Evolutionary conservation across 2,329 filamentous ascomycete species (phyloP).

Genomic region (Magnaporthales sp.): DNA sequence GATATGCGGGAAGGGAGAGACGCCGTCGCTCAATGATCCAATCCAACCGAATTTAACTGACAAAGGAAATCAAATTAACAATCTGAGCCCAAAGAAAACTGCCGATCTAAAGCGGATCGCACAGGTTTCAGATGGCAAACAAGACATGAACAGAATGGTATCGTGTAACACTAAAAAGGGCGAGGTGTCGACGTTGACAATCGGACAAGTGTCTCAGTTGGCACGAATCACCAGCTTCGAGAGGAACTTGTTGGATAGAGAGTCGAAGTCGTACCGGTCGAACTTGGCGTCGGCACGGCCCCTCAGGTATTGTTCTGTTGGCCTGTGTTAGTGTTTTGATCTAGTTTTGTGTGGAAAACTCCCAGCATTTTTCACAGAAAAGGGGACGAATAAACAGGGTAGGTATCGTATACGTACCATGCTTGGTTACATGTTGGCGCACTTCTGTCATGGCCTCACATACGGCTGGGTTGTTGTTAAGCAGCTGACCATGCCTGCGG

Average conservation of each 20-base stretch:
- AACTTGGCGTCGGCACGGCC: slow-evolving; percentile 74
- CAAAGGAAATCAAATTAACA: slow-evolving; percentile 11
- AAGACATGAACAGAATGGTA: background rate
- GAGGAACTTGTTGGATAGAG: slow-evolving; percentile 92
- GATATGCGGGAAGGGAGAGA: slow-evolving; percentile 11
- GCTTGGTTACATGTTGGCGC: slow-evolving; percentile 81
- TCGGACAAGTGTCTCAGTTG: slow-evolving; percentile 48
- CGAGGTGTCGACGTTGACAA: background rate
- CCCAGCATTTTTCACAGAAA: background rate
- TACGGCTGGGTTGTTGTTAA: slow-evolving; percentile 85
- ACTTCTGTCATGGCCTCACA: slow-evolving; percentile 97
- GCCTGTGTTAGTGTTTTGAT: slow-evolving; percentile 28
- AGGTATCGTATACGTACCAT: slow-evolving; percentile 55
- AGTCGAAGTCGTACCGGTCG: slow-evolving; percentile 88
- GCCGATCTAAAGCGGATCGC: background rate
- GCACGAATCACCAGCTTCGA: slow-evolving; percentile 94
- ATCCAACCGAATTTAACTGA: slow-evolving; percentile 5
- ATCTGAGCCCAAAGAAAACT: background rate
- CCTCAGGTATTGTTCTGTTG: slow-evolving; percentile 74
- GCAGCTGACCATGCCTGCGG: slow-evolving; percentile 77
- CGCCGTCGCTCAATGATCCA: slow-evolving; percentile 21
- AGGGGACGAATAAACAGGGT: background rate
- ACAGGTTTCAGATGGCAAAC: background rate
- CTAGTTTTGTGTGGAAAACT: background rate
- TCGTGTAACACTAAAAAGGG: background rate